Evolutionary conservation across 1,139 yeast species (phyloP).

Genomic region (Pichia sp.): DNA sequence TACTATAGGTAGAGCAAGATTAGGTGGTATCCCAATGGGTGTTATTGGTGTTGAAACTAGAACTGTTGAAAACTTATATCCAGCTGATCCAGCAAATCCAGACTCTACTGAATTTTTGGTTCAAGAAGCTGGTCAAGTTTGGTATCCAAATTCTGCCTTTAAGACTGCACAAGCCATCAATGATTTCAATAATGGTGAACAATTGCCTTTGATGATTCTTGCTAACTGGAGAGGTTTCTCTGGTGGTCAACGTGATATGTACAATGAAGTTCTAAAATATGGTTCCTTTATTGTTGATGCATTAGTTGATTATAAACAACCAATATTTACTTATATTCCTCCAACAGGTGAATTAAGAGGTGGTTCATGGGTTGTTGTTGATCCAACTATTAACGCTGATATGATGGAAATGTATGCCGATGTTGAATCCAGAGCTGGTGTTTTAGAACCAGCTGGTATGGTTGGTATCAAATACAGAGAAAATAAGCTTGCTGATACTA

Average conservation of each 20-base stretch:
- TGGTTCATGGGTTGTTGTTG: constrained; percentile 99
- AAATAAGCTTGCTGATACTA: constrained; percentile 80
- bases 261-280: constrained; percentile 92
- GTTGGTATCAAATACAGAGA: constrained; percentile 96
- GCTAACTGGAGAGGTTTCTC: constrained; percentile 99
- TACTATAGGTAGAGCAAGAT: constrained; percentile 95
- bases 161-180: constrained; percentile 98
- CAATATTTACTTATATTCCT: constrained; percentile 92
- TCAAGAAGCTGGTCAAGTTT: constrained; percentile 98
- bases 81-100: constrained; percentile 98
- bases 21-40: constrained; percentile 98
- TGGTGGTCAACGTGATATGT: constrained; percentile 99
- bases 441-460: constrained; percentile 97
- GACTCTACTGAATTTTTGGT: constrained; percentile 79
- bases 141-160: constrained; percentile 99
- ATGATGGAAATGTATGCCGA: constrained; percentile 99
- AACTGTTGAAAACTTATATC: constrained; percentile 77
- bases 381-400: constrained; percentile 91
- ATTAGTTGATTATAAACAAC: constrained; percentile 90
- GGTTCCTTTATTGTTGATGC: constrained; percentile 98
- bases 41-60: constrained; percentile 94
- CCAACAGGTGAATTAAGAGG: constrained; percentile 98
- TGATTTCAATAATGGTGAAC: constrained; percentile 96
- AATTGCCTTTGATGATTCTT: constrained; percentile 89
- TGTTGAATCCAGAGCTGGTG: constrained; percentile 95